Conservation (phyloP, 441 rosid species). For the Arabidopsis lyrata region DNA sequence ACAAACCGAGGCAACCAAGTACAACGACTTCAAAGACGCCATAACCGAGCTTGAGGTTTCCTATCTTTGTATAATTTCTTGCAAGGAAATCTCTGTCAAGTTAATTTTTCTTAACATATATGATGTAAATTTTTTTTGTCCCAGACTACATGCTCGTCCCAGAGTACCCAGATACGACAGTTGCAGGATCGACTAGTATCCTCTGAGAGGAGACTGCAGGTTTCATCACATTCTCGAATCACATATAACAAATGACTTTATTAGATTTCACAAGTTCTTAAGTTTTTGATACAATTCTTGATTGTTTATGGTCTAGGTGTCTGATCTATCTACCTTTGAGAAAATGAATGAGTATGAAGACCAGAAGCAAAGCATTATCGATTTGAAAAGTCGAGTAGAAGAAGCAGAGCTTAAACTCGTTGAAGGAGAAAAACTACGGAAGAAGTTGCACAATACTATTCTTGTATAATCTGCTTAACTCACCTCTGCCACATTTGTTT, state of each 20-base stretch:
- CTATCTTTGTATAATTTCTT: background rate
- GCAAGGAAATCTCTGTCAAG: background rate
- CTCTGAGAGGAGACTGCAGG: slow-evolving; percentile 69
- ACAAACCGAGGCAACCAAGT: slow-evolving; percentile 53
- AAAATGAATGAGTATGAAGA: slow-evolving; percentile 53
- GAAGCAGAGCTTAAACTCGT: slow-evolving; percentile 57
- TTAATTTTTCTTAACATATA: background rate
- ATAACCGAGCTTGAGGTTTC: slow-evolving; percentile 62
- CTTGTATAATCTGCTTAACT: slow-evolving; percentile 34
- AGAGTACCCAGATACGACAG: slow-evolving; percentile 54
- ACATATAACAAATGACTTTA: background rate
- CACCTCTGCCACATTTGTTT: slow-evolving; percentile 10
- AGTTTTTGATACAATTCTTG: slow-evolving; percentile 18
- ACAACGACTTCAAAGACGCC: slow-evolving; percentile 54
- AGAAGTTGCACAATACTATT: slow-evolving; percentile 67
- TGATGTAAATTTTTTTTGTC: slow-evolving; percentile 25
- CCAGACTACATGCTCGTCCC: slow-evolving; percentile 58
- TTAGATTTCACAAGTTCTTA: slow-evolving; percentile 8
- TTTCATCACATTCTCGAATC: slow-evolving; percentile 36
- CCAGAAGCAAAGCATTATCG: slow-evolving; percentile 53
- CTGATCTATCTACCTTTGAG: slow-evolving; percentile 56
- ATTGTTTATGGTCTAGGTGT: slow-evolving; percentile 48
- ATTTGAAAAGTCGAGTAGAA: slow-evolving; percentile 53
- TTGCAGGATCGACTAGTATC: slow-evolving; percentile 58
- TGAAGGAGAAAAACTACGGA: slow-evolving; percentile 67